Conservation (phyloP, 2,329 filamentous ascomycete genomes). For the Lachnellula subtilissima region DNA sequence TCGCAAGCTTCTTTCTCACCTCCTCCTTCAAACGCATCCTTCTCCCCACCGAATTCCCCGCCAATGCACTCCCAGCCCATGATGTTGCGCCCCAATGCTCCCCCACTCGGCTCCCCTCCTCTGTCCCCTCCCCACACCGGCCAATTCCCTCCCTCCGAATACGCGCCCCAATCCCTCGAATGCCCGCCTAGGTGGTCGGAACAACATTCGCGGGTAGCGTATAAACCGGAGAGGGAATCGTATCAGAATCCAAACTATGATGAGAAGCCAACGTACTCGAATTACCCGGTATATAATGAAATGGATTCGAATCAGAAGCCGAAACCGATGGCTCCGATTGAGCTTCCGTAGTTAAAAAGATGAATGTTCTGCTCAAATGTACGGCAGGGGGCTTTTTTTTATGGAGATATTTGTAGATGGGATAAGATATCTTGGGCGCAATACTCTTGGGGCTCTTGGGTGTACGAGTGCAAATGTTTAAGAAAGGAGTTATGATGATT, state of each 20-base stretch:
- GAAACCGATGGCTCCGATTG: not conserved
- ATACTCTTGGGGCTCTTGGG: too few relatives aligned
- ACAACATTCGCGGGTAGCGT: slow-evolving; percentile 6
- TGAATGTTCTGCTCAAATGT: not conserved
- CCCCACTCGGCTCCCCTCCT: not conserved
- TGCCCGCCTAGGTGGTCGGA: slow-evolving; percentile 9
- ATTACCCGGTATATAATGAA: not conserved
- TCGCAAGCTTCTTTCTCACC: not conserved
- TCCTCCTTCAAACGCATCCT: not conserved
- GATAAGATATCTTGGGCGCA: too few relatives aligned
- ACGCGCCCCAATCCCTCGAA: not conserved
- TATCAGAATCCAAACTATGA: slow-evolving; percentile 3
- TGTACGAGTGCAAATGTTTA: too few relatives aligned
- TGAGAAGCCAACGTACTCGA: slow-evolving; percentile 4
- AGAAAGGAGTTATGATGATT: too few relatives aligned
- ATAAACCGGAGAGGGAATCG: not conserved
- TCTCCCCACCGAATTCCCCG: not conserved
- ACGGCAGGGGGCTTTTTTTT: too few relatives aligned
- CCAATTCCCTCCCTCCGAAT: not conserved
- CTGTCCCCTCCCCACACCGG: slow-evolving; percentile 3
- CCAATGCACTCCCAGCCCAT: not conserved
- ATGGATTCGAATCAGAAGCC: slow-evolving; percentile 8
- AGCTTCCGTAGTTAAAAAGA: not conserved
- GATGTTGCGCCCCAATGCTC: not conserved
- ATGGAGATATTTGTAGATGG: too few relatives aligned